Conservation (phyloP, 176 grass and related monocot genomes). For the Chrysopogon serrulatus region DNA sequence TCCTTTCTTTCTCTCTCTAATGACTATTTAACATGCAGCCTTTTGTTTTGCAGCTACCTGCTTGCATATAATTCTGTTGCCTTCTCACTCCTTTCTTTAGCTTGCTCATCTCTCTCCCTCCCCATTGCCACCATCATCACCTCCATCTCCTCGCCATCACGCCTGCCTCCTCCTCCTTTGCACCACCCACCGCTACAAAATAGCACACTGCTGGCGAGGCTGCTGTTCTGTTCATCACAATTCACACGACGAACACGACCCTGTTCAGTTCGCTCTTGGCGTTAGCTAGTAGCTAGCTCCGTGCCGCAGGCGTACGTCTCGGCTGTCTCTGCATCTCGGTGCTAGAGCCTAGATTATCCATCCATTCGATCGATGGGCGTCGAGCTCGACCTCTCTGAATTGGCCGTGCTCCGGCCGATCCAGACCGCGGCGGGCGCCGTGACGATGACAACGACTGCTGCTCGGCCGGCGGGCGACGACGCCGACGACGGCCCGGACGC, state of each 20-base stretch:
- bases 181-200: slow-evolving; percentile 22
- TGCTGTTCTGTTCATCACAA: not conserved
- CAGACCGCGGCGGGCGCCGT: not conserved
- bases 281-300: not conserved
- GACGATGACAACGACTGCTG: not conserved
- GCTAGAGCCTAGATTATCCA: not conserved
- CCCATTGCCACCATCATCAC: slow-evolving; percentile 49
- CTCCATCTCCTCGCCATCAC: slow-evolving; percentile 48
- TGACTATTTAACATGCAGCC: slow-evolving; percentile 55
- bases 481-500: not conserved
- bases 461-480: not conserved
- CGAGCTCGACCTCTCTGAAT: slow-evolving; percentile 44
- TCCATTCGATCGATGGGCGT: slow-evolving; percentile 42
- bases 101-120: not conserved
- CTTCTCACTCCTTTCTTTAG: slow-evolving; percentile 34
- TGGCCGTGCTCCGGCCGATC: slow-evolving; percentile 46
- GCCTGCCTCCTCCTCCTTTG: slow-evolving; percentile 15
- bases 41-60: slow-evolving; percentile 39
- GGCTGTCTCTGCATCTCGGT: not conserved
- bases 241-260: not conserved
- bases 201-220: not conserved
- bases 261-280: not conserved
- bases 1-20: slow-evolving; percentile 22
- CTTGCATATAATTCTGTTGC: slow-evolving; percentile 76
- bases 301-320: not conserved